Evolutionary conservation across 2,329 filamentous ascomycete genomes (phyloP).

Genomic region (Coniochaeta sp.): DNA sequence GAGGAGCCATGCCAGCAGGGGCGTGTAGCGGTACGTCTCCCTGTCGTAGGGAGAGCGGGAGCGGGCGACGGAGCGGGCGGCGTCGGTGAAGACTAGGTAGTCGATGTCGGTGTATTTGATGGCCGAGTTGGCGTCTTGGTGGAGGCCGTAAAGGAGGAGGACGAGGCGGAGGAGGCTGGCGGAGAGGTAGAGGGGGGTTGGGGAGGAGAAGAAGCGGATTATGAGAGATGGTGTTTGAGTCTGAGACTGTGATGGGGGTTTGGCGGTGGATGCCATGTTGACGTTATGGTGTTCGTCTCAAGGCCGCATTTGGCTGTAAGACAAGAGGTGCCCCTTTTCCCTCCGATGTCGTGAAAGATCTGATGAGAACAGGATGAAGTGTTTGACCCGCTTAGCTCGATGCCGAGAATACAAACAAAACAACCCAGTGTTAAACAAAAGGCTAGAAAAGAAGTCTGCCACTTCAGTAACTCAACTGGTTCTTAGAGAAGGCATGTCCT

Average conservation of each 20-base stretch:
- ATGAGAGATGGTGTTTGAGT: constrained; percentile 12
- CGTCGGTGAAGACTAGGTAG: constrained; percentile 97
- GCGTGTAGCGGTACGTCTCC: constrained; percentile 96
- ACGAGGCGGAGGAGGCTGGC: constrained; percentile 59
- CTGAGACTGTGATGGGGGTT: background rate
- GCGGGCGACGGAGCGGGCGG: constrained; percentile 66
- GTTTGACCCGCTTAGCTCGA: too few species aligned
- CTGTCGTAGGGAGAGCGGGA: constrained; percentile 73
- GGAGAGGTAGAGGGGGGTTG: constrained; percentile 45
- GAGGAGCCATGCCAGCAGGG: constrained; percentile 84
- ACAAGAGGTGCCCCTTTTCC: background rate
- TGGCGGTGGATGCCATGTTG: background rate
- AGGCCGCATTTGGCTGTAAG: too few species aligned
- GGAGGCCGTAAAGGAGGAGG: constrained; percentile 81
- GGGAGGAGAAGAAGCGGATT: constrained; percentile 27
- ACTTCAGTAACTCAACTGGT: too few species aligned
- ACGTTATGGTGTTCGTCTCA: too few species aligned
- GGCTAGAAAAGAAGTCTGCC: too few species aligned
- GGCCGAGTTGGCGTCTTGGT: constrained; percentile 86
- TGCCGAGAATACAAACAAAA: too few species aligned
- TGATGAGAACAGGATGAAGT: too few species aligned
- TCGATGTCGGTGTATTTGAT: constrained; percentile 99
- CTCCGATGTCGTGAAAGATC: background rate
- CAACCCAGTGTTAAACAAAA: too few species aligned
- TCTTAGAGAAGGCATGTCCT: too few species aligned